Evolutionary conservation across 805 yeast genomes (phyloP).

Genomic region (Schwanniomyces pseudopolymorphus): DNA sequence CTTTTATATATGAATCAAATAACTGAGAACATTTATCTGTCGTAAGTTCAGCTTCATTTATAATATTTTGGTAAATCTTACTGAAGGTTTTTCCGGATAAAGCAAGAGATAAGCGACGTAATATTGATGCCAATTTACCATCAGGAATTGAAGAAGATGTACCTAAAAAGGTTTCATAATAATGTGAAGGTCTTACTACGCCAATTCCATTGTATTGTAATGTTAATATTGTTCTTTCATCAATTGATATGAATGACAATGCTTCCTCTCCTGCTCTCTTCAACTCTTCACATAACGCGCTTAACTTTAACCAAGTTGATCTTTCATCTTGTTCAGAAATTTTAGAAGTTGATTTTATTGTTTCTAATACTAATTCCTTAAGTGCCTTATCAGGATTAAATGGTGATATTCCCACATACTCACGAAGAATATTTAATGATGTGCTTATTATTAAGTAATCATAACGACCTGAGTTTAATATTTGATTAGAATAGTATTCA

Average conservation of each 20-base stretch:
- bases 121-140: conserved; percentile 17
- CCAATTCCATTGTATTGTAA: conserved; percentile 36
- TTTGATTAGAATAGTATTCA: conserved; percentile 42
- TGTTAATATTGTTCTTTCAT: conserved; percentile 15
- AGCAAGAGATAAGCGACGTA: conserved; percentile 18
- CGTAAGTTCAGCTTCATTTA: conserved; percentile 10
- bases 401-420: conserved; percentile 25
- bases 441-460: conserved; percentile 49
- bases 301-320: conserved; percentile 67
- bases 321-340: conserved; percentile 28
- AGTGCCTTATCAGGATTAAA: conserved; percentile 11
- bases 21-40: conserved; percentile 18
- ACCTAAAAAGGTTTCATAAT: conserved; percentile 23
- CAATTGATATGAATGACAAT: conserved; percentile 41
- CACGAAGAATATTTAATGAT: conserved; percentile 51
- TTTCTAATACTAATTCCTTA: conserved; percentile 28
- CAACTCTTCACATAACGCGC: conserved; percentile 70
- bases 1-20: conserved; percentile 19
- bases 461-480: conserved; percentile 52
- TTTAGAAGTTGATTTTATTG: conserved; percentile 13
- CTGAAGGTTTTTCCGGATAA: conserved; percentile 31
- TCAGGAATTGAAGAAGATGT: conserved; percentile 8
- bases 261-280: conserved; percentile 61
- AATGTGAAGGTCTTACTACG: conserved; percentile 29
- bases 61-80: conserved; percentile 19